Evolutionary conservation across 495 filamentous ascomycete species (phyloP), one percentile per base, ranked within the genome.

Genomic region (Tuber calosporum): DNA sequence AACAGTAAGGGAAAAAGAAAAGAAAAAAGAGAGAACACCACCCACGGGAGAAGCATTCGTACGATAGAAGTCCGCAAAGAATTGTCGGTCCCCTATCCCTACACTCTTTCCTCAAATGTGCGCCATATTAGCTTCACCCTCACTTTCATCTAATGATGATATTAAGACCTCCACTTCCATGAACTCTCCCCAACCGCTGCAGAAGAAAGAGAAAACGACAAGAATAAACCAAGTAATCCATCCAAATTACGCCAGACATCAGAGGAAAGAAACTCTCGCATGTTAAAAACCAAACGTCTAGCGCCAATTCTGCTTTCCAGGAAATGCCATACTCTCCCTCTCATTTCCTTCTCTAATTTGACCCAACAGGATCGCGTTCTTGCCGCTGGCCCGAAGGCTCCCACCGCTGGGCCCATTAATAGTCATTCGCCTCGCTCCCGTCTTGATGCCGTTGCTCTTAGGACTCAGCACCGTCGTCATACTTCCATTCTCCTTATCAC

Each of bases 401-500:
- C 69, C 40, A 19, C 66, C 26, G 5, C 53, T 62, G 43, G 42
- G 70, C 48, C 77, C 73, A 70, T 69, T 76, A 58, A 81, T 77
- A 36, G 80, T 81, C 80, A 77, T 73, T 68, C 80, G 76, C 71
- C 80, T 81, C 6, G 79, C 80, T 39, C 73, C 66, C 20, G 68
- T 71, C 67, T 77, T 75, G 58, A 81, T 70, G 66, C 80, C 79
- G 42, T 72, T 71, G 53, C 80, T 71, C 69, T 77, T 79, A 71
- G 80, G 80, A 39, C 79, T 81, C 69, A 81, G 71, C 70, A 81
- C 80, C 34, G 73, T 75, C 43, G 76, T 73, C 48, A 79, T 72
- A 68, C 69, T 71, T 68, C 79, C 67, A 40, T 77, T 81, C 41
- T 79, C 80, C 72, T 79, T 79, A 58, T 81, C 79, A 6, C 72